Base-by-base conservation (phyloP, 2,329 filamentous ascomycete genomes). In the Neonectria faginata region DNA sequence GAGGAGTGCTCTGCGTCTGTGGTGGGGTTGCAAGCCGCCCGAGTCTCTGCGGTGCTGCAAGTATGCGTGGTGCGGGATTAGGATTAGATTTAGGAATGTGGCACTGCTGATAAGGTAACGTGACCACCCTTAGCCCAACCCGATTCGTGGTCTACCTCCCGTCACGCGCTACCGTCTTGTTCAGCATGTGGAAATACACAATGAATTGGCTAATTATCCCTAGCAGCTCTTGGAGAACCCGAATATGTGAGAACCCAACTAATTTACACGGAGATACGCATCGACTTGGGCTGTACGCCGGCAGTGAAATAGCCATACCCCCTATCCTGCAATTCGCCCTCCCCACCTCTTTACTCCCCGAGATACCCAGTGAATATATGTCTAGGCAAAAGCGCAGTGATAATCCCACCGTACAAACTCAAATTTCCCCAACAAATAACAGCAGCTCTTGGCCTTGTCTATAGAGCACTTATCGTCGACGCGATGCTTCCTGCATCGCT, bases 401-500 rank as follows among this genome's bases (percentile, higher is more conserved):
- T 27, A 65, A 58, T 57, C 52, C 54, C 53, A 45, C 14, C 57
- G 59, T 55, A 14, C 31, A 55, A 57, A 47, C 58, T 25, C 25
- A 65, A 53, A 65, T 60, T 51, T 11, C 20, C 48, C 29, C n/a
- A 33, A 14, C 39, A 39, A 29, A 39, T 20, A 39, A 39, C 53
- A 47, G 7, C 12, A 12, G 20, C 27, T 42, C 39, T n/a, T 53
- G n/a, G 18, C 18, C 18, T 47, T 41, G 31, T 62, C 62, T 69
- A 71, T 14, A 53, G 62, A 44, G 73, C 75, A 57, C 76, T 77
- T 7, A 74, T 68, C 7, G 72, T 76, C 20, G 80, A 81, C 7
- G 74, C 76, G 56, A 80, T 69, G 63, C 79, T 81, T 1, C 76
- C 77, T 14, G 70, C 70, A 29, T 81, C 80, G 62, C 80, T 82